phyloP scores from a whole-genome alignment of 1,139 yeast species.

The Debaryomyces robertsiae region DNA sequence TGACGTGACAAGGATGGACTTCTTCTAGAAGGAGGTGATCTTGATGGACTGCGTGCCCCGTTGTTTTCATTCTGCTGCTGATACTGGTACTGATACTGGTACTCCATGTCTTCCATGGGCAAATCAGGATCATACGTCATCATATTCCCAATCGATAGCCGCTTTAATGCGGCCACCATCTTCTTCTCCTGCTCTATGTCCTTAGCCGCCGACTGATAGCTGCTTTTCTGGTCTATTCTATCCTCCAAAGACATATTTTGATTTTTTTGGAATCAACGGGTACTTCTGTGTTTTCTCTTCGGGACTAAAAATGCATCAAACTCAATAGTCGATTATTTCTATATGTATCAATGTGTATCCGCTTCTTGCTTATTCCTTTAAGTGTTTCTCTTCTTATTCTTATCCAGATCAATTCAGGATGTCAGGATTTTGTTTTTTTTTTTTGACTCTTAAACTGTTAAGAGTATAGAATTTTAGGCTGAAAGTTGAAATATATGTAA shows the following conservation, averaged over 20 bases:
- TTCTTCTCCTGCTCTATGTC: constrained; percentile 58
- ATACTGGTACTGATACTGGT: constrained; percentile 31
- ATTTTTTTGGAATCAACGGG: neutral
- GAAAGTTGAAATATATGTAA: too few species aligned
- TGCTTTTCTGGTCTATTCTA: constrained; percentile 8
- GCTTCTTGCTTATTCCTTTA: neutral
- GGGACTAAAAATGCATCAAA: constrained; percentile 5
- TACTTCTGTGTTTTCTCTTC: neutral
- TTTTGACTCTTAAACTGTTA: too few species aligned
- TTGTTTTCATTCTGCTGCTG: constrained; percentile 22
- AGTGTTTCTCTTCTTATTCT: too few species aligned
- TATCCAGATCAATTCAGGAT: too few species aligned
- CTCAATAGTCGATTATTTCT: neutral
- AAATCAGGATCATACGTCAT: constrained; percentile 60
- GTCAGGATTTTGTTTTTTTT: too few species aligned
- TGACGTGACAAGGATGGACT: constrained; percentile 5
- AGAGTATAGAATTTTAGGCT: neutral
- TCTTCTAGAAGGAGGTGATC: constrained; percentile 7
- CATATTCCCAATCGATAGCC: constrained; percentile 58
- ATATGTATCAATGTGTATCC: neutral
- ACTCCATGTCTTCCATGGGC: constrained; percentile 46
- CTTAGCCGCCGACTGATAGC: constrained; percentile 47
- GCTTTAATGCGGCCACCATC: constrained; percentile 59
- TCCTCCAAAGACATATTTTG: constrained; percentile 4
- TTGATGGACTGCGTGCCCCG: constrained; percentile 6